Conservation (phyloP, 2,329 filamentous ascomycete species). For the Xylaria arbuscula region DNA sequence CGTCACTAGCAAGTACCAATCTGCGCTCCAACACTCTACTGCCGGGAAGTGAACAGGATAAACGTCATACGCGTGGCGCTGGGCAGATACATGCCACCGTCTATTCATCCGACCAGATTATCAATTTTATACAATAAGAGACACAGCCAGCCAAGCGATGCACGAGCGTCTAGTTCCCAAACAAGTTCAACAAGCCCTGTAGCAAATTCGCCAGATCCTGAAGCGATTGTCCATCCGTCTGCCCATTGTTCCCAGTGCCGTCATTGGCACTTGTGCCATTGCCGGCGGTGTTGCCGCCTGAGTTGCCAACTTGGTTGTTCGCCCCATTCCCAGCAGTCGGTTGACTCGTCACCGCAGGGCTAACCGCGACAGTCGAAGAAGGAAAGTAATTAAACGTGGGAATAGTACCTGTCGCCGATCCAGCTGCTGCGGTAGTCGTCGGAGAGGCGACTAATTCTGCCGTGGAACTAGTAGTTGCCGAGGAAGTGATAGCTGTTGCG, state of each 20-base stretch:
- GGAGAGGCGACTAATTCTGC: background rate
- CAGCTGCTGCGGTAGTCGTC: background rate
- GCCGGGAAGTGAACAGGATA: no score
- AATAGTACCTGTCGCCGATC: slow-evolving; percentile 21
- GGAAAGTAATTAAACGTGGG: slow-evolving; percentile 28
- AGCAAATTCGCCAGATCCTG: slow-evolving; percentile 18
- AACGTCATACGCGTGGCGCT: no score
- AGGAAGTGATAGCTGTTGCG: background rate
- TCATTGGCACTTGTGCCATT: background rate
- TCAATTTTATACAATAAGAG: background rate
- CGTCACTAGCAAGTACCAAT: no score
- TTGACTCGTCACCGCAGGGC: slow-evolving; percentile 1
- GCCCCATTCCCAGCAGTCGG: slow-evolving; percentile 17
- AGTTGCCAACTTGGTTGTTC: background rate
- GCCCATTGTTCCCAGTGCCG: background rate
- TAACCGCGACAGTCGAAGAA: slow-evolving; percentile 25
- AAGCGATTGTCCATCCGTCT: background rate
- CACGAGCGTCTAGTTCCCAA: slow-evolving; percentile 13
- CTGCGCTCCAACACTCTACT: no score
- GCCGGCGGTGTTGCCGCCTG: background rate
- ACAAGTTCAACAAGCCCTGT: slow-evolving; percentile 18
- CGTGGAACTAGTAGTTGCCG: background rate
- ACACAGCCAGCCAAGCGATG: background rate
- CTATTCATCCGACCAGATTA: no score
- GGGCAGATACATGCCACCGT: no score